Percentiles rank a stretch among this genome's conserved stretches.
Conservation (phyloP, 2,329 filamentous ascomycete species). For the Stachybotrys echinatus region DNA sequence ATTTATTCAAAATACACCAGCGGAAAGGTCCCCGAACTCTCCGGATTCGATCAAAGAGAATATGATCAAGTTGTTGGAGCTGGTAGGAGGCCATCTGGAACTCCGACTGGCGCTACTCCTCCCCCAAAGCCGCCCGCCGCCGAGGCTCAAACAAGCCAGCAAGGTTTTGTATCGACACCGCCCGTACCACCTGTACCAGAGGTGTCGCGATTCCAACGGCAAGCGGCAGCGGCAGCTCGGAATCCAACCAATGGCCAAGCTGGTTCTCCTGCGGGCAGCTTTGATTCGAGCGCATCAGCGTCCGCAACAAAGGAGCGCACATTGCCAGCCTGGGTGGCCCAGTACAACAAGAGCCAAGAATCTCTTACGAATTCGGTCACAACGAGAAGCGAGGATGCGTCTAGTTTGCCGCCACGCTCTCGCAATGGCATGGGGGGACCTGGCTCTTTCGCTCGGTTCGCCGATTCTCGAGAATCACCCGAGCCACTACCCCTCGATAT, state of each 20-base stretch:
- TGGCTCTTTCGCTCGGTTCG: constrained; percentile 31
- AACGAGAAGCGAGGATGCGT: constrained; percentile 45
- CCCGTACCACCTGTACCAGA: constrained; percentile 11
- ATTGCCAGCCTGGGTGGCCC: constrained; percentile 40
- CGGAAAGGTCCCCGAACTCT: constrained; percentile 71
- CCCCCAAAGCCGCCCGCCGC: constrained; percentile 19
- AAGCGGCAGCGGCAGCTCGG: constrained; percentile 21
- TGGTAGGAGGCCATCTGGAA: constrained; percentile 32
- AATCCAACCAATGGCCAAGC: constrained; percentile 30
- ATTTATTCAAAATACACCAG: constrained; percentile 96
- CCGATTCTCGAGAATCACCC: constrained; percentile 26
- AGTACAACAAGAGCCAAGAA: constrained; percentile 53
- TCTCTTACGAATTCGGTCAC: constrained; percentile 44
- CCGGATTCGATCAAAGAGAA: constrained; percentile 78
- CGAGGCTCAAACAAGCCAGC: constrained; percentile 17
- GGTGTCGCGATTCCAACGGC: constrained; percentile 19
- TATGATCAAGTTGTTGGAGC: constrained; percentile 67
- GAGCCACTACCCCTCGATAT: constrained; percentile 10
- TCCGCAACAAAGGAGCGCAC: constrained; percentile 21
- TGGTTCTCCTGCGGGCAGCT: constrained; percentile 45
- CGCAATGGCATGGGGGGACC: constrained; percentile 42
- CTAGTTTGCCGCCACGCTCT: constrained; percentile 46
- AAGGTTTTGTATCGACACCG: neutral
- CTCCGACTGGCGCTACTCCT: constrained; percentile 15
- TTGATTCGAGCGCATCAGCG: constrained; percentile 38